Evolutionary conservation across 1,284 basidiomycete species (phyloP), one percentile per base, ranked within the genome.

Genomic region (Trametes pubescens): DNA sequence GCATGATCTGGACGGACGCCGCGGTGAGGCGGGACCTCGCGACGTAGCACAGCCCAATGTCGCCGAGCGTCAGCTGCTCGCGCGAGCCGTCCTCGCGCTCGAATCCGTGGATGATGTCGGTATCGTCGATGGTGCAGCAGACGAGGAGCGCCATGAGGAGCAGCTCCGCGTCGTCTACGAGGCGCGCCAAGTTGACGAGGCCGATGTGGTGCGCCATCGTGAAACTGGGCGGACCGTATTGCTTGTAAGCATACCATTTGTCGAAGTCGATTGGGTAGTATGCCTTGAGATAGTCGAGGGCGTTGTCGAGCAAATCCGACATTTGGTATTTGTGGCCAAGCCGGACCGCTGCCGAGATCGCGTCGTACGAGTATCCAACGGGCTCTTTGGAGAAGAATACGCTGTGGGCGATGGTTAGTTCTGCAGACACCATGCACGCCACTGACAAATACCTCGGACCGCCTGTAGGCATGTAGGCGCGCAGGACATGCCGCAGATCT

Each of bases 401-500:
- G 24, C 57, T 65, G 32, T 4, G n/a, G 7, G 9, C 1, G 2
- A 37, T 7, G 9, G 10, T 48, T 37, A 37, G 34, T n/a, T 8
- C 6, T 44, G 43, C 21, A 8, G 3, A n/a, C 3, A 16, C 18
- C 3, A 21, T n/a, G 18, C 43, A 16, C 18, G 18, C 18, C 29
- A 8, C 29, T 3, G 29, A 32, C 11, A 16, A n/a, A 21, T n/a
- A 44, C 43, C 9, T 44, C 5, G 18, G 8, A 44, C 8, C 53
- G 53, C 29, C 22, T 14, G 10, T 46, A 10, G 43, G 54, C 32
- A 57, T 48, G 34, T 24, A 48, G 7, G 53, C 14, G 43, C 60
- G 13, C 46, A 62, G 40, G 47, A 65, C 7, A 11, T 61, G 52
- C 0, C 60, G 44, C 4, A 66, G 6, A 34, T 64, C 65, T 9